A percentile compares a stretch with the other conserved stretches of the same genome.
Evolutionary conservation across 2,329 filamentous ascomycete species (phyloP).

Genomic region (Rhytidhysteron rufulum): DNA sequence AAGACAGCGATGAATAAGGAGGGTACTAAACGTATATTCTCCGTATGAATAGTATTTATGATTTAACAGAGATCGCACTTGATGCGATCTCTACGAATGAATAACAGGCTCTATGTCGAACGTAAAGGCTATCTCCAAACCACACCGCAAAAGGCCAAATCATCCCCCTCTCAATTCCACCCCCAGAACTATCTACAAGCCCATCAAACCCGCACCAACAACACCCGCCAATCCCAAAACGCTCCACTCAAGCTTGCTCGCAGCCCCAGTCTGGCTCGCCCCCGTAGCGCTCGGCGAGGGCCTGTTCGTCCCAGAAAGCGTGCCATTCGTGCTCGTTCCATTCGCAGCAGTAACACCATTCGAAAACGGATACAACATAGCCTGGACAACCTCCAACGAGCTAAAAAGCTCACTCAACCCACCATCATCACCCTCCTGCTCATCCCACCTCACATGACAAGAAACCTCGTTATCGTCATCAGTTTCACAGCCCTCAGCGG

Average conservation of each 20-base stretch:
- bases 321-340: background rate
- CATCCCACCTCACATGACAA: conserved; percentile 14
- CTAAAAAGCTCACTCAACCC: conserved; percentile 16
- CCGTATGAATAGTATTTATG: too few relatives aligned
- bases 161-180: too few relatives aligned
- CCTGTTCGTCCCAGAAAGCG: too few relatives aligned
- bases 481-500: conserved; percentile 12
- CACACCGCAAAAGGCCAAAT: too few relatives aligned
- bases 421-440: conserved; percentile 3
- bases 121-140: too few relatives aligned
- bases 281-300: background rate
- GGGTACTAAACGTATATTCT: too few relatives aligned
- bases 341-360: conserved; percentile 1
- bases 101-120: too few relatives aligned
- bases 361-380: conserved; percentile 15
- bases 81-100: too few relatives aligned
- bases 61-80: too few relatives aligned
- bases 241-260: background rate
- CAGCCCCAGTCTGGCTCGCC: background rate
- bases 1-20: too few relatives aligned
- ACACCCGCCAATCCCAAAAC: background rate
- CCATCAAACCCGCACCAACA: background rate
- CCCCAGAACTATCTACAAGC: background rate
- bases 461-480: conserved; percentile 5
- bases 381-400: conserved; percentile 22